Evolutionary conservation across 345 rosid species (phyloP), one percentile per base, ranked within the genome.

Genomic region (Punica granatum): DNA sequence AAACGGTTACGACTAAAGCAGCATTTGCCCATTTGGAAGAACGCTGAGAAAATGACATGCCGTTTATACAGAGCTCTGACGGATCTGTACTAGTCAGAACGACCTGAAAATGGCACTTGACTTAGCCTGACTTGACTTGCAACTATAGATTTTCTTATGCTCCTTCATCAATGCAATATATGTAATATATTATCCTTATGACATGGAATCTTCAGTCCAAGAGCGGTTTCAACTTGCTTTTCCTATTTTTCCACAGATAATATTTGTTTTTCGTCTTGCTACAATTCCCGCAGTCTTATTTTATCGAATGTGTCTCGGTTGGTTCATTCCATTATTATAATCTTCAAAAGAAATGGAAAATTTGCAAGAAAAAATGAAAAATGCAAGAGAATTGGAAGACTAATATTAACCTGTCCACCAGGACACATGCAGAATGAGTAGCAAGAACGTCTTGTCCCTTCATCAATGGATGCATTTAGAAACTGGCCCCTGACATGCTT

Each of bases 351-450:
- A 51, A 21, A 12, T 3, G 53, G 1, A 18, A 46, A 46, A 46
- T 46, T 46, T n/a, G n/a, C n/a, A n/a, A n/a, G n/a, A n/a, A n/a
- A n/a, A n/a, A n/a, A n/a, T n/a, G n/a, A n/a, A n/a, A n/a, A n/a
- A n/a, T 53, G 31, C 30, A 25, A 25, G 21, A 34, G 18, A 58
- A 37, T 18, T 19, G 6, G 48, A 58, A 53, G 19, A 36, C 21
- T 14, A 23, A n/a, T 34, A 66, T 78, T 26, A n/a, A 90, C 98
- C 97, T 93, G 97, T 59, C 98, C 98, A 73, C 97, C 98, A 68
- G 98, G 98, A 73, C 98, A 93, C 98, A 93, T 90, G 86, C 98
- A 93, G 76, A 93, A 93, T 75, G 98, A 93, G 83, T 93, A 93
- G 78, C 96, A 93, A 79, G 90, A 86, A 69, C 85, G 90, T 73